These are phyloP conservation scores for Solanum commersonii DNA, from an alignment of 257 asterid genomes.

Conservation along the genomic window DNA sequence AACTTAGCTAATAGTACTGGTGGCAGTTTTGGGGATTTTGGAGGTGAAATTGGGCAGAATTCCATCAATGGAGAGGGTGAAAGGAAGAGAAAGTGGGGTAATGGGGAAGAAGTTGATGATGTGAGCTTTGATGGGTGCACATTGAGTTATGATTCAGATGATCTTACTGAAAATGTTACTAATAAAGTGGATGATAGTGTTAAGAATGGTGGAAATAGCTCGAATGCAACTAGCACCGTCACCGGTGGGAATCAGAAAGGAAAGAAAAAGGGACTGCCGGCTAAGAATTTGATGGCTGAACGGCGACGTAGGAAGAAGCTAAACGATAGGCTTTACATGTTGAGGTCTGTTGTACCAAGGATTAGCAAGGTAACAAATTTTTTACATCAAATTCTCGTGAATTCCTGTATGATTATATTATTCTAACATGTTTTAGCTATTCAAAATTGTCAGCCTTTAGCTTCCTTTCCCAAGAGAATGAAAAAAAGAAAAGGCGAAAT, in stretches of 20 bases:
- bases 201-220: slow-evolving; percentile 31
- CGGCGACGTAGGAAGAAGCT: slow-evolving; percentile 93
- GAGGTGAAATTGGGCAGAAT: slow-evolving; percentile 14
- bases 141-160: slow-evolving; percentile 73
- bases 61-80: slow-evolving; percentile 18
- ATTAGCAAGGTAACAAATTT: slow-evolving; percentile 74
- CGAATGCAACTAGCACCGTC: slow-evolving; percentile 28
- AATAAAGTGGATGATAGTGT: slow-evolving; percentile 20
- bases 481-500: neutral
- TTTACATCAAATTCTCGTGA: slow-evolving; percentile 27
- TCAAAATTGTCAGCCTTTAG: neutral
- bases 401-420: slow-evolving; percentile 16
- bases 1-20: slow-evolving; percentile 5
- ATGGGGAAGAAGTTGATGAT: slow-evolving; percentile 59
- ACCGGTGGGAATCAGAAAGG: slow-evolving; percentile 44
- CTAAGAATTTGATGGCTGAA: slow-evolving; percentile 96
- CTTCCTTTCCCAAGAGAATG: neutral
- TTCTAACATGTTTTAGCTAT: slow-evolving; percentile 15
- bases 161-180: slow-evolving; percentile 30
- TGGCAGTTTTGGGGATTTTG: slow-evolving; percentile 39
- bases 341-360: slow-evolving; percentile 86
- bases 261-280: slow-evolving; percentile 88
- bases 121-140: slow-evolving; percentile 61
- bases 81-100: slow-evolving; percentile 41
- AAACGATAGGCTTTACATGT: slow-evolving; percentile 87